Base-by-base conservation (phyloP, 2,329 filamentous ascomycete species). In the Botryotinia narcissicola region DNA sequence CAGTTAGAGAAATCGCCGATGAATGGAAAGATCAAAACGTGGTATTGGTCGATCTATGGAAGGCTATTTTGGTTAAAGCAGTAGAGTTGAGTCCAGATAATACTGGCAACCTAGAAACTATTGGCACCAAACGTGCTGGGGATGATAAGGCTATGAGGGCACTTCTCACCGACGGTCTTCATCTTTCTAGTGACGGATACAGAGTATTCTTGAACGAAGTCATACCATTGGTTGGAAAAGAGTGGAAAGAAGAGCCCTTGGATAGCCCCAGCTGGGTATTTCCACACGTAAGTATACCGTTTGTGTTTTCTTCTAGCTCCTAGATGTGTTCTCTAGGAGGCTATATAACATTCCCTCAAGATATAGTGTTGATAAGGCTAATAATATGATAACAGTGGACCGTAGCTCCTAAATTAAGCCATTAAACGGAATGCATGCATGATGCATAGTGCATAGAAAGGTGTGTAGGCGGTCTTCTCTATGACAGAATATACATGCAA, bases 11-110 rank as follows among this genome's bases (percentile, higher is more conserved):
- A 85, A 73, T 82, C 86, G 60, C 81, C 16, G 57, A 48, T 9
- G 76, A 79, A 51, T 74, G 74, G 51, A 71, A 76, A n/a, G 75
- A 78, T 32, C 66, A 74, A 22, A 75, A 83, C 10, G 78, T 95
- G 4, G 86, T 89, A 0, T 87, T 95, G 1, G 84, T 97, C 35
- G 93, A 98, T 82, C 86, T 98, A 2, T 97, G 93, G 89, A 87
- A 88, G 75, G 89, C 89, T 0, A 87, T 98, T 78, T 93, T 97
- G 90, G 85, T 88, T 12, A 57, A 88, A 87, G 95, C 82, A 84
- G 88, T 82, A 81, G 86, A 81, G 81, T 88, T 82, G 82, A 88
- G 82, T 80, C 88, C 81, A 14, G 57, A 51, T 35, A 46, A 76
- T 48, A 61, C 61, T 8, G 63, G 73, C 16, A 73, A 73, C 60